Evolutionary conservation across 352 stramenopile species (phyloP).

Genomic region (Thalassiosira mediterranea): DNA sequence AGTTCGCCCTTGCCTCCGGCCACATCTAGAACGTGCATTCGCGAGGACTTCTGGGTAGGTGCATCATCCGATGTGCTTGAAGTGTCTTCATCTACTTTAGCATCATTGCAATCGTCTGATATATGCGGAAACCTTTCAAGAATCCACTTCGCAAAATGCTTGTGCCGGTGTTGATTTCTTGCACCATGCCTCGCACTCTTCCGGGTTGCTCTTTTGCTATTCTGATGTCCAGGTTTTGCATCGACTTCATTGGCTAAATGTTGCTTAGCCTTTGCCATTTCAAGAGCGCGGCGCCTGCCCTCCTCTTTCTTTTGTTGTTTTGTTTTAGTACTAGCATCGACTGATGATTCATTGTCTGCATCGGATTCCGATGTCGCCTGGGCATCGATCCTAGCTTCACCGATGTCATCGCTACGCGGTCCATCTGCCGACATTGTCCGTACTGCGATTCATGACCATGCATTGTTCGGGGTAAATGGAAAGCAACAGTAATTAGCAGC

Average conservation of each 20-base stretch:
- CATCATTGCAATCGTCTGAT: not conserved
- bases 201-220: constrained; percentile 12
- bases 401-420: not conserved
- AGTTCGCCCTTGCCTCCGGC: constrained; percentile 76
- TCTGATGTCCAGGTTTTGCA: not conserved
- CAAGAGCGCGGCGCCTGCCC: constrained; percentile 27
- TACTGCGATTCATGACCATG: not conserved
- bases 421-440: constrained; percentile 1
- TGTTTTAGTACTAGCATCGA: constrained; percentile 6
- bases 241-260: constrained; percentile 1
- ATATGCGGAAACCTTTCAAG: constrained; percentile 33
- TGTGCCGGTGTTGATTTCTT: constrained; percentile 80
- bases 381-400: not conserved
- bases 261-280: constrained; percentile 39
- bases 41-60: not conserved
- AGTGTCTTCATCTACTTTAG: constrained; percentile 53
- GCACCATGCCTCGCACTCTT: constrained; percentile 67
- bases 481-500: not conserved
- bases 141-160: constrained; percentile 55
- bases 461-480: not conserved
- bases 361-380: not conserved
- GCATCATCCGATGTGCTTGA: constrained; percentile 26
- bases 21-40: constrained; percentile 66
- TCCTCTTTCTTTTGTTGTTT: constrained; percentile 47
- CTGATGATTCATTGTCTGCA: no score